Conservation (phyloP, 2,329 filamentous ascomycete genomes). For the Anthostomella pinea region DNA sequence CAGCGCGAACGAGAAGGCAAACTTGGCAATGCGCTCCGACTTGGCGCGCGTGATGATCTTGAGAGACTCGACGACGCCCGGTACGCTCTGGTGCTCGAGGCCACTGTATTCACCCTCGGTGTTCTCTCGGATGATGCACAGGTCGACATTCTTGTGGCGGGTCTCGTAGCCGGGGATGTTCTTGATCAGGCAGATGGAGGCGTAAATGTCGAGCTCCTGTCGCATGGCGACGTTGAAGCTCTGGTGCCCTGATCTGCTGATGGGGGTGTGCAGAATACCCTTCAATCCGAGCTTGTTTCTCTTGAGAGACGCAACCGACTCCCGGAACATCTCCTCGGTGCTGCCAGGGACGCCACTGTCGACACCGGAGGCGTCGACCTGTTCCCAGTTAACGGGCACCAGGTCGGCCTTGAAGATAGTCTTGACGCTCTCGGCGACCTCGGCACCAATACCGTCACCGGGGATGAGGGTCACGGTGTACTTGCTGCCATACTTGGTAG, state of each 20-base stretch:
- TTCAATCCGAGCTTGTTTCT: constrained; percentile 99
- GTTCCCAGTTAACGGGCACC: constrained; percentile 97
- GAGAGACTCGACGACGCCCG: constrained; percentile 95
- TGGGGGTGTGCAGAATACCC: constrained; percentile 96
- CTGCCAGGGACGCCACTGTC: constrained; percentile 75
- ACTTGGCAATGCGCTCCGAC: constrained; percentile 98
- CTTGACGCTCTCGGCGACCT: constrained; percentile 97
- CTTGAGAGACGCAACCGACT: constrained; percentile 91
- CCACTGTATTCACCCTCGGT: constrained; percentile 99
- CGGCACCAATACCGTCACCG: constrained; percentile 96
- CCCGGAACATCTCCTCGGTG: constrained; percentile 91
- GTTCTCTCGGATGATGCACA: constrained; percentile 99
- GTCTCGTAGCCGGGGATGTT: constrained; percentile 99
- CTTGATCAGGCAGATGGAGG: constrained; percentile 96
- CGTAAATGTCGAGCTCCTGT: constrained; percentile 99
- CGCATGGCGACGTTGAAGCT: constrained; percentile 99
- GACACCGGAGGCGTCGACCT: constrained; percentile 91
- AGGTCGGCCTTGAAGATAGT: constrained; percentile 99
- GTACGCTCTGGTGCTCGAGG: constrained; percentile 96
- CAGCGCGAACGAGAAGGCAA: constrained; percentile 95
- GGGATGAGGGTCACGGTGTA: constrained; percentile 99
- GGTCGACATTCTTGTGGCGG: constrained; percentile 93
- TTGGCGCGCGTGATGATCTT: constrained; percentile 99
- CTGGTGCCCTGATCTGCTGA: constrained; percentile 95
- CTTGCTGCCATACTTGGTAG: constrained; percentile 97